These are phyloP conservation scores for Colletotrichum australisinense DNA, from an alignment of 2,329 filamentous ascomycete species.

Conservation along the genomic window DNA sequence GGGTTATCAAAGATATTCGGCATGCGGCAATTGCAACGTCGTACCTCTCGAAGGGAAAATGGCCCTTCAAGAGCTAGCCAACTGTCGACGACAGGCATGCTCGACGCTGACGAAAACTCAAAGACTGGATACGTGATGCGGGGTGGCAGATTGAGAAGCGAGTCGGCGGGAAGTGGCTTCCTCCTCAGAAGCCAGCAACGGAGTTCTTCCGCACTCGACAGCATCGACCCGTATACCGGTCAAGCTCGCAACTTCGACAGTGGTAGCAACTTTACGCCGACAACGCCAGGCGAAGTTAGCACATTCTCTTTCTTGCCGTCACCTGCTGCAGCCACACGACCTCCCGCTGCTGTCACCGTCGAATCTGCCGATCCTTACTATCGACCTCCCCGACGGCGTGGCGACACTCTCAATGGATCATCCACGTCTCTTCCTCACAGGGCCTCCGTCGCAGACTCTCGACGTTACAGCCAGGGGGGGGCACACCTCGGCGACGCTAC, in stretches of 20 bases:
- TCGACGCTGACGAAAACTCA: constrained; percentile 74
- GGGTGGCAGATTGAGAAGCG: constrained; percentile 67
- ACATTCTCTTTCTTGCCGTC: constrained; percentile 78
- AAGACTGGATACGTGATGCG: constrained; percentile 69
- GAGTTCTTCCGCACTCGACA: constrained; percentile 67
- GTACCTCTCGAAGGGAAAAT: constrained; percentile 69
- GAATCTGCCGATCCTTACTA: constrained; percentile 84
- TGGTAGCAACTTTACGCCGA: constrained; percentile 75
- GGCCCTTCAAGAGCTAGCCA: constrained; percentile 81
- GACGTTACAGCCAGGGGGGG: constrained; percentile 51
- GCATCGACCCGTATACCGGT: constrained; percentile 57
- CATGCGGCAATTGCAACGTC: constrained; percentile 86
- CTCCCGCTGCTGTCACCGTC: constrained; percentile 53
- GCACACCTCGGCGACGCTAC: constrained; percentile 48
- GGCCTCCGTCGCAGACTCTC: constrained; percentile 46
- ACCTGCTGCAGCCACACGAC: constrained; percentile 59
- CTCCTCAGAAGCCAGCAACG: constrained; percentile 56
- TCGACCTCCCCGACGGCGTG: constrained; percentile 80
- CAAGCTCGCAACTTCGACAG: constrained; percentile 63
- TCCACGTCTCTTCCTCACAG: constrained; percentile 45
- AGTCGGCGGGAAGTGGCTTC: constrained; percentile 68
- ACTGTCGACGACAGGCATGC: constrained; percentile 84
- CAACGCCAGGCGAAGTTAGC: constrained; percentile 78
- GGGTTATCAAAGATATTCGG: constrained; percentile 92
- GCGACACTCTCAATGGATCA: constrained; percentile 65